Conservation (phyloP, 2,329 filamentous ascomycete genomes). For the Ophiocordyceps sinensis region DNA sequence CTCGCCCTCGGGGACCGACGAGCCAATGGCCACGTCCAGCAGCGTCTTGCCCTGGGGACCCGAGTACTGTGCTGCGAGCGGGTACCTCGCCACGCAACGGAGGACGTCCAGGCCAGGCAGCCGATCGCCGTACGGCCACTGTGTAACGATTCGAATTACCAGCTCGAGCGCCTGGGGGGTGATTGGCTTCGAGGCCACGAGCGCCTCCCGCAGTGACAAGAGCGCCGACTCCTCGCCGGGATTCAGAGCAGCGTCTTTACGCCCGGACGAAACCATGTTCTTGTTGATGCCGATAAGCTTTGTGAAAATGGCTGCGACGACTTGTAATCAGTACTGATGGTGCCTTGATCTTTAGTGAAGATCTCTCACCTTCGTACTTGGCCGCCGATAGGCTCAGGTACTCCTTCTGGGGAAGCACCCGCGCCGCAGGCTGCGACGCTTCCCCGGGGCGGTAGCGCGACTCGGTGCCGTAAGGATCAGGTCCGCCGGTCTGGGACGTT, state of each 20-base stretch:
- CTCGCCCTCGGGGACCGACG: constrained; percentile 29
- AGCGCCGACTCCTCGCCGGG: constrained; percentile 54
- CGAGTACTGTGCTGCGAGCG: constrained; percentile 47
- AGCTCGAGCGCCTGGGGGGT: constrained; percentile 42
- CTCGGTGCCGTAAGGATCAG: constrained; percentile 68
- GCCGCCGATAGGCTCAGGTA: constrained; percentile 67
- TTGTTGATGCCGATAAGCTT: constrained; percentile 66
- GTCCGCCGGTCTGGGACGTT: constrained; percentile 30
- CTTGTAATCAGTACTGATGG: neutral
- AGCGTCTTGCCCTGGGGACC: constrained; percentile 41
- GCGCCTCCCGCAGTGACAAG: constrained; percentile 41
- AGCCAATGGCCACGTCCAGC: constrained; percentile 36
- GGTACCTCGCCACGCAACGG: constrained; percentile 61
- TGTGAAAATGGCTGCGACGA: constrained; percentile 50
- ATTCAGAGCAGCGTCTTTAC: constrained; percentile 62
- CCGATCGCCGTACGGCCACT: constrained; percentile 69
- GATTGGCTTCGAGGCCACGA: constrained; percentile 43
- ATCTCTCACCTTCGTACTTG: constrained; percentile 41
- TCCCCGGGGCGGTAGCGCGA: constrained; percentile 61
- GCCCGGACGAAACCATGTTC: constrained; percentile 52
- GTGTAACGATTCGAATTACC: constrained; percentile 56
- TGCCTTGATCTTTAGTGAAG: neutral
- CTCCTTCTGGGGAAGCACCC: constrained; percentile 58
- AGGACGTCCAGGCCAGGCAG: constrained; percentile 78
- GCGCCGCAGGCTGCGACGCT: constrained; percentile 29